These are phyloP conservation scores for Trifolium pratense DNA, from an alignment of 306 rosid species.

Conservation along the genomic window DNA sequence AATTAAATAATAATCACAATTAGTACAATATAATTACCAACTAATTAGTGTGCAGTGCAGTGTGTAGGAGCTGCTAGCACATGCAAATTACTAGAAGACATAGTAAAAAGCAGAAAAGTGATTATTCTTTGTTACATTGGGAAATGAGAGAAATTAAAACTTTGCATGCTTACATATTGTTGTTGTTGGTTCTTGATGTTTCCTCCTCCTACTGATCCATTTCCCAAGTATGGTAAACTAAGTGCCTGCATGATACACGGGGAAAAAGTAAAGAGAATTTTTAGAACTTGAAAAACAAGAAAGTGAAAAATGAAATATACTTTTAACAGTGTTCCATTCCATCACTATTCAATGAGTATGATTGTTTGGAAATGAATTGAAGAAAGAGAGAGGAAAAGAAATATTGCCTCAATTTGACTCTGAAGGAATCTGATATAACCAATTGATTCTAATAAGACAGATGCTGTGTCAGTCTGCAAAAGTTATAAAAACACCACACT, in stretches of 20 bases:
- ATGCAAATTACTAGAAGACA: constrained; percentile 34
- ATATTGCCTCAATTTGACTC: constrained; percentile 90
- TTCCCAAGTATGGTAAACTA: constrained; percentile 89
- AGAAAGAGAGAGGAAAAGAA: constrained; percentile 38
- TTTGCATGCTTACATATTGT: constrained; percentile 66
- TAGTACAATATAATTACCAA: constrained; percentile 49
- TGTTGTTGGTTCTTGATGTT: constrained; percentile 65
- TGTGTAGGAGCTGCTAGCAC: neutral
- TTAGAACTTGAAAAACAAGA: neutral
- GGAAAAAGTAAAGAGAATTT: neutral
- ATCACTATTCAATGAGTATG: constrained; percentile 44
- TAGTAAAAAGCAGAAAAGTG: constrained; percentile 16
- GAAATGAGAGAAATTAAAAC: constrained; percentile 40
- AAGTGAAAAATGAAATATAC: neutral
- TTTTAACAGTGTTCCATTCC: constrained; percentile 39
- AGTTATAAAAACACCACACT: constrained; percentile 51
- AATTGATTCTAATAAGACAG: constrained; percentile 99
- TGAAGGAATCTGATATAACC: constrained; percentile 99
- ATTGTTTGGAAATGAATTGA: neutral
- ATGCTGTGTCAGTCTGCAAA: constrained; percentile 99
- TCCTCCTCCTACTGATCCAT: constrained; percentile 47
- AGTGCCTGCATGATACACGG: constrained; percentile 70
- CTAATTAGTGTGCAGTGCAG: neutral
- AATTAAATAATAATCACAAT: constrained; percentile 45
- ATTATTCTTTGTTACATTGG: constrained; percentile 49